phyloP scores from a whole-genome alignment of 176 grass and related monocot species.

The Stipa capillata region DNA sequence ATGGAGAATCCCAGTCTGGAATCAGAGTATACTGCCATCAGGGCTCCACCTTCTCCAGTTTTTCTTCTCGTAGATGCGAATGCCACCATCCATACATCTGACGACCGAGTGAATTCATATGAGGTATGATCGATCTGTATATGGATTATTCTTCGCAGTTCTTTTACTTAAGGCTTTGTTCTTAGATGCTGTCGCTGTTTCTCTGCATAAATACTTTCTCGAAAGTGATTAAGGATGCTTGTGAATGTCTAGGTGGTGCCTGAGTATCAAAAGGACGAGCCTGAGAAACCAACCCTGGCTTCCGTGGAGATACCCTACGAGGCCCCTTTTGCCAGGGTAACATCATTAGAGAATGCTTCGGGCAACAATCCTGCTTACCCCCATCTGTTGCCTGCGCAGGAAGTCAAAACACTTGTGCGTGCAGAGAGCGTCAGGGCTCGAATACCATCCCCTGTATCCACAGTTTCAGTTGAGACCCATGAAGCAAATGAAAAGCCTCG shows the following conservation, averaged over 20 bases:
- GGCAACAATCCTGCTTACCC: background rate
- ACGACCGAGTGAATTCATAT: conserved; percentile 24
- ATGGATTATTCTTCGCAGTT: conserved; percentile 3
- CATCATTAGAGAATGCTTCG: conserved; percentile 56
- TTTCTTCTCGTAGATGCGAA: conserved; percentile 22
- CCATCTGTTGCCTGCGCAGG: conserved; percentile 9
- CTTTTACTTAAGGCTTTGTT: conserved; percentile 1
- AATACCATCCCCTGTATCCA: conserved; percentile 17
- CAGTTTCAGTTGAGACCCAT: conserved; percentile 29
- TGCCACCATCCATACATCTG: conserved; percentile 4
- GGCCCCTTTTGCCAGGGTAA: conserved; percentile 61
- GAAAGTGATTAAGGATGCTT: conserved; percentile 20
- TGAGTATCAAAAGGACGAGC: conserved; percentile 34
- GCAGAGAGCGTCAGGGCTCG: conserved; percentile 38
- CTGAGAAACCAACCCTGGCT: conserved; percentile 12
- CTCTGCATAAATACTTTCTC: background rate
- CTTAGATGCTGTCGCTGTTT: background rate
- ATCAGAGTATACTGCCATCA: conserved; percentile 36
- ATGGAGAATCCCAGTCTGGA: conserved; percentile 17
- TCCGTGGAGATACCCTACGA: conserved; percentile 43
- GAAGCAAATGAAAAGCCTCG: conserved; percentile 35
- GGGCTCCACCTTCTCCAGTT: conserved; percentile 53
- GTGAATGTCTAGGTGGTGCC: conserved; percentile 42
- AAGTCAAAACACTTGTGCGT: conserved; percentile 31
- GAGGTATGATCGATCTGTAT: conserved; percentile 59